Base-by-base conservation (phyloP, 371 early-diverging fungal species). In the Mucor racemosus region DNA sequence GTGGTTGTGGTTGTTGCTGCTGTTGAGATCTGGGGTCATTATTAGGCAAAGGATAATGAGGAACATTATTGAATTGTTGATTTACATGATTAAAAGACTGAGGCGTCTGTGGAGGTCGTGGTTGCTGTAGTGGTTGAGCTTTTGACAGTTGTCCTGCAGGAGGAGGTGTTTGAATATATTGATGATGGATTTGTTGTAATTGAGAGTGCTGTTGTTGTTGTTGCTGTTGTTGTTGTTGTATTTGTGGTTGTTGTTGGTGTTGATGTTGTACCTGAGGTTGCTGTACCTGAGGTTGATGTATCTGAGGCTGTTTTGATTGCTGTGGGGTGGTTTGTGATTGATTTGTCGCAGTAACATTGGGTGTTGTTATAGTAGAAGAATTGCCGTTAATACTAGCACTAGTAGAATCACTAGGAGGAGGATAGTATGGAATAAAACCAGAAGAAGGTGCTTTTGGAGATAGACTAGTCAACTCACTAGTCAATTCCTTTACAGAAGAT, bases 361-460 rank as follows among this genome's bases (percentile, higher is more conserved):
- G 53, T 14, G 53, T 53, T 53, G 53, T 31, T 26, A 53, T 53
- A 2, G 53, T 21, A 53, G 53, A 53, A 21, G 31, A 11, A 14
- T 5, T 41, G 42, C 42, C 15, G 10, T 41, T 41, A 15, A 41
- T 41, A 10, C 15, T 41, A 14, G 31, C 11, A 14, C 7, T 44
- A 15, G 31, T 4, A 31, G 31, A 21, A 53, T 26, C 19, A 14
- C 53, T 31, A 33, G 67, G 64, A 53, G 71, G 66, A 10, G 66
- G 71, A 60, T 62, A 71, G 31, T 58, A 63, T 3, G 71, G 62
- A 7, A 50, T 21, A 39, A 10, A 50, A 13, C 53, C 53, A 53
- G 53, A 31, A 26, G 31, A 53, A 31, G 50, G 7, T 14, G 11
- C 17, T 33, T 53, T 48, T 10, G 63, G 58, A 15, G 66, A 60